Percentiles rank a stretch among this genome's conserved stretches.
These are phyloP conservation scores for Eucalyptus globulus DNA, from an alignment of 345 rosid species.

Conservation along the genomic window DNA sequence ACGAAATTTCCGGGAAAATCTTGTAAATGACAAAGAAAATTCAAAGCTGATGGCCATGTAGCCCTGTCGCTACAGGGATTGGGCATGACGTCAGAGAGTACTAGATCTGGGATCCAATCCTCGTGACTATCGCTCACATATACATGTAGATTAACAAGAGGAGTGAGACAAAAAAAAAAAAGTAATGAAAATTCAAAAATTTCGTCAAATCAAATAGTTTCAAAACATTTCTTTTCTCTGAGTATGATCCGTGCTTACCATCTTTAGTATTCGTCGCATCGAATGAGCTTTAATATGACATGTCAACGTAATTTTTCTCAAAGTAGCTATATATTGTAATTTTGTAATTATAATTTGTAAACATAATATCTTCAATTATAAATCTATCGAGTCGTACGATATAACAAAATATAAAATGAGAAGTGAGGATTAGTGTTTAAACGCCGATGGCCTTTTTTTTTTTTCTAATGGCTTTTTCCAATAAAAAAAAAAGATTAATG, in stretches of 20 bases:
- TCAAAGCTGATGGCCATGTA: background rate
- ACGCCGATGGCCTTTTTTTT: background rate
- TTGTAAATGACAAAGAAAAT: background rate
- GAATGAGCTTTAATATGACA: accelerated
- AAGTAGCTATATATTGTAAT: accelerated
- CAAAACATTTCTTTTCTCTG: accelerated
- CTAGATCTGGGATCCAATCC: accelerated
- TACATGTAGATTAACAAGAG: background rate
- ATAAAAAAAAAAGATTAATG: background rate
- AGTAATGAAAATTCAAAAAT: background rate
- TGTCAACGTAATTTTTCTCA: accelerated
- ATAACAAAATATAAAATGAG: background rate
- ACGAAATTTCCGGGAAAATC: background rate
- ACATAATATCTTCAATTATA: background rate
- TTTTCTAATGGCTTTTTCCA: background rate
- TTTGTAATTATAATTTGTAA: background rate
- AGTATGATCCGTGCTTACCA: accelerated
- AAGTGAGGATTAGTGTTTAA: background rate
- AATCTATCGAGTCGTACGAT: background rate
- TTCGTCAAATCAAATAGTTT: accelerated
- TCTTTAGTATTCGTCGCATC: accelerated
- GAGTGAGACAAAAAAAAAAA: background rate
- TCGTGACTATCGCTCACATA: accelerated
- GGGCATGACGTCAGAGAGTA: accelerated
- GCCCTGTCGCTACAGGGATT: background rate